These are phyloP conservation scores for Alisma plantagoaquatica DNA, from an alignment of 106 monocot species.

Conservation along the genomic window DNA sequence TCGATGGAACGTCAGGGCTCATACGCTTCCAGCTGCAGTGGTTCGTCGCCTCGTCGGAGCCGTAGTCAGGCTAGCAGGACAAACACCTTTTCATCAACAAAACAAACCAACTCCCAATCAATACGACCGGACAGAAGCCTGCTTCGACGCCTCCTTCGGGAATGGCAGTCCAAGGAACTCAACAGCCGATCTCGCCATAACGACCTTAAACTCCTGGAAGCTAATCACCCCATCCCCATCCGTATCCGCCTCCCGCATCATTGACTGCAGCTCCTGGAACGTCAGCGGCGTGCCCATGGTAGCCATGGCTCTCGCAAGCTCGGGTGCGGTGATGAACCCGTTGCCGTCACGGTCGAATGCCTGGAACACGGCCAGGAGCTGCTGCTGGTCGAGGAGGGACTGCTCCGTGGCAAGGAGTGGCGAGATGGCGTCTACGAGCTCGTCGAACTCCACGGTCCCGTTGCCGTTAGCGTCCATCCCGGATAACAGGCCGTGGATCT, in stretches of 20 bases:
- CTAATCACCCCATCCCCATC: conserved; percentile 67
- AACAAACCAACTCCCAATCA: too few relatives aligned
- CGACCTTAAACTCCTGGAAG: conserved; percentile 43
- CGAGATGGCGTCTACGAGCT: conserved; percentile 41
- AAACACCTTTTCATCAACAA: too few relatives aligned
- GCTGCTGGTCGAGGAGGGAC: conserved; percentile 38
- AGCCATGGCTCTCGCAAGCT: conserved; percentile 74
- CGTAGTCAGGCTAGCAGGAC: too few relatives aligned
- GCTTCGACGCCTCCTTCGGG: too few relatives aligned
- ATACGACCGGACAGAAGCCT: too few relatives aligned
- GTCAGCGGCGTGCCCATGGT: conserved; percentile 50
- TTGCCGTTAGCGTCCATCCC: conserved; percentile 60
- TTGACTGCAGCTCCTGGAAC: conserved; percentile 39
- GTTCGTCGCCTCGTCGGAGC: too few relatives aligned
- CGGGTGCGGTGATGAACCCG: conserved; percentile 54
- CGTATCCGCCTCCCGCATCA: conserved; percentile 55
- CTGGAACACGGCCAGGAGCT: conserved; percentile 42
- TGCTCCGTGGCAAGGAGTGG: conserved; percentile 49
- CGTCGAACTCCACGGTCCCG: conserved; percentile 67
- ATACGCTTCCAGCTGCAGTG: too few relatives aligned
- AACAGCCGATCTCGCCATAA: conserved; percentile 58
- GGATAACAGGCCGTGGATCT: conserved; percentile 54
- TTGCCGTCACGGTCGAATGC: conserved; percentile 67
- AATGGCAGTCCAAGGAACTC: conserved; percentile 45
- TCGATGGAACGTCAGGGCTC: too few relatives aligned